phyloP scores from a whole-genome alignment of 2,329 filamentous ascomycete species.

The Calonectria pteridis region DNA sequence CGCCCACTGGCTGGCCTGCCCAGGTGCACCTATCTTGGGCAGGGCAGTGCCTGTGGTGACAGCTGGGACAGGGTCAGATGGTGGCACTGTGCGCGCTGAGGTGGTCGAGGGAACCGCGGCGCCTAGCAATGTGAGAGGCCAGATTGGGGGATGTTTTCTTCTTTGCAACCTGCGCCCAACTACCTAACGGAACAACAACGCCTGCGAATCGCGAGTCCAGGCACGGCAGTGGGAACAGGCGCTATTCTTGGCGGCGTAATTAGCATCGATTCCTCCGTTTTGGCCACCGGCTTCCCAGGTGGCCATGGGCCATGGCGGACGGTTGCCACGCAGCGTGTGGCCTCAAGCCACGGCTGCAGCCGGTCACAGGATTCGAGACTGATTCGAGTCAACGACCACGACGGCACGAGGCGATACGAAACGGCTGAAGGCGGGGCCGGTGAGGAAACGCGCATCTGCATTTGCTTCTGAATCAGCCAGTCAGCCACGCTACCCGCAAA shows the following conservation, averaged over 20 bases:
- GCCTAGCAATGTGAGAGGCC: neutral
- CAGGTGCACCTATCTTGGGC: neutral
- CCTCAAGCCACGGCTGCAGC: neutral
- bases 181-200: neutral
- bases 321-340: constrained; percentile 2
- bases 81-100: neutral
- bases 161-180: neutral
- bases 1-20: neutral
- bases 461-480: neutral
- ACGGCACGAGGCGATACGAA: constrained; percentile 7
- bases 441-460: neutral
- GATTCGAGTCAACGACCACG: neutral
- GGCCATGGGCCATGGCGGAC: neutral
- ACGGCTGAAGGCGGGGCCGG: constrained; percentile 8
- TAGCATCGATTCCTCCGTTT: neutral
- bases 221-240: neutral
- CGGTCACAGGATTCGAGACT: neutral
- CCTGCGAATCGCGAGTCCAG: neutral
- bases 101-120: neutral
- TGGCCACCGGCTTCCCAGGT: neutral
- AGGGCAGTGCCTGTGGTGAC: constrained; percentile 1
- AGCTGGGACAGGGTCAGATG: neutral
- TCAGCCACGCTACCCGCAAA: neutral
- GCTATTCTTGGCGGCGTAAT: neutral
- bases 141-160: no score